Evolutionary conservation across 1,139 yeast species (phyloP), one percentile per base, ranked within the genome.

Genomic region (Meyerozyma athensensis): DNA sequence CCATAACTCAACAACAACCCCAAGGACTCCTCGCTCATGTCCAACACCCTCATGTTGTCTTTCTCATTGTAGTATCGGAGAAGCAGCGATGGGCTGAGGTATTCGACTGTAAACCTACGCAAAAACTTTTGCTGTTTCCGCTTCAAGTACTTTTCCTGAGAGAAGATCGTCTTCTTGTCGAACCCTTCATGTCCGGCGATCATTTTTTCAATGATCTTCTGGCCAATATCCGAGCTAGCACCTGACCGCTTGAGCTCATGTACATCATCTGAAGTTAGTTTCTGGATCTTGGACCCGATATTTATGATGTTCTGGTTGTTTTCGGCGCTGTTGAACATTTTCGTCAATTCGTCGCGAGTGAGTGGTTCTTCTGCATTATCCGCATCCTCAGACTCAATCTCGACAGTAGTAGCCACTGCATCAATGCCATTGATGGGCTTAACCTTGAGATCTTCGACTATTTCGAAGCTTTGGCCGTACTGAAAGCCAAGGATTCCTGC

Each of bases 91-190:
- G 87, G 67, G n/a, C 90, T 83, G 38, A 92, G 65, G 45, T 81
- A 79, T 43, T 86, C 86, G 16, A 94, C 80, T 1, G 90, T 83
- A 61, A 92, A 92, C 49, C 89, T 73, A 53, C 95, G 78, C 44
- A 86, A 72, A 55, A 86, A 92, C 65, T 94, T 94, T 56, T 84
- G 90, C 59, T 87, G 95, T 61, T 92, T 92, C 50, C 98, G 77
- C 50, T 84, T 83, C 49, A 90, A 64, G 57, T 92, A 92, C 61
- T 92, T 92, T 50, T 86, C 96, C 57, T 92, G 96, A 4, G 97
- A 86, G 53, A 76, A 87, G 19, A 81, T 68, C 4, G 98, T 92
- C 61, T 92, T 92, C 56, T 86, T 83, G 49, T 86, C 89, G 55
- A 92, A 92, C 9, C 87, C 86, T 32, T 73, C 84, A 61, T 94